Conservation (phyloP, 768 basidiomycete species). For the Tephrocybe rancida region DNA sequence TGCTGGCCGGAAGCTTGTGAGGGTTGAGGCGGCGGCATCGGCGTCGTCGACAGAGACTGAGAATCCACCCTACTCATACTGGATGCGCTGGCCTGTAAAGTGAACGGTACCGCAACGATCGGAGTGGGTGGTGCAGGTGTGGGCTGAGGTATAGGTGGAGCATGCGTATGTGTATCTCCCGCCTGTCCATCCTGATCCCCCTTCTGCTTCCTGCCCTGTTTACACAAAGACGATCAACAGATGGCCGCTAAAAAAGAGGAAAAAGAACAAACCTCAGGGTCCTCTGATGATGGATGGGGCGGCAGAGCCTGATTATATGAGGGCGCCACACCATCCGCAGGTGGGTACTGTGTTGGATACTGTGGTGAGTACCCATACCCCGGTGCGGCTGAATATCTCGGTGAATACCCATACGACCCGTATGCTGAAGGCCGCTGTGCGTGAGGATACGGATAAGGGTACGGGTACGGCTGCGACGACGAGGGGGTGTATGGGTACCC, state of each 20-base stretch:
- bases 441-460: neutral
- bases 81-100: neutral
- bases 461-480: too few species aligned
- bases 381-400: neutral
- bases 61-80: too few species aligned
- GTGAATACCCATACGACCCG: too few species aligned
- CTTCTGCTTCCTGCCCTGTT: neutral
- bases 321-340: neutral
- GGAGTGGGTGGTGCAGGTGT: neutral
- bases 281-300: neutral
- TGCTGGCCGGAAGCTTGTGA: too few species aligned
- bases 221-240: too few species aligned
- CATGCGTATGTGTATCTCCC: too few species aligned
- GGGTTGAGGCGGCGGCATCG: too few species aligned
- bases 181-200: neutral
- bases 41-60: too few species aligned
- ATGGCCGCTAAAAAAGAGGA: too few species aligned
- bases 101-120: neutral
- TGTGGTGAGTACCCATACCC: neutral
- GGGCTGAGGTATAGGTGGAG: neutral
- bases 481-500: neutral
- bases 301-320: conserved; percentile 4
- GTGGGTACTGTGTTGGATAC: neutral
- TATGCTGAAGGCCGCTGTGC: too few species aligned
- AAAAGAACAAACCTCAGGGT: neutral